Evolutionary conservation across 257 asterid genomes (phyloP).

Genomic region (Forsythia viridissima): DNA sequence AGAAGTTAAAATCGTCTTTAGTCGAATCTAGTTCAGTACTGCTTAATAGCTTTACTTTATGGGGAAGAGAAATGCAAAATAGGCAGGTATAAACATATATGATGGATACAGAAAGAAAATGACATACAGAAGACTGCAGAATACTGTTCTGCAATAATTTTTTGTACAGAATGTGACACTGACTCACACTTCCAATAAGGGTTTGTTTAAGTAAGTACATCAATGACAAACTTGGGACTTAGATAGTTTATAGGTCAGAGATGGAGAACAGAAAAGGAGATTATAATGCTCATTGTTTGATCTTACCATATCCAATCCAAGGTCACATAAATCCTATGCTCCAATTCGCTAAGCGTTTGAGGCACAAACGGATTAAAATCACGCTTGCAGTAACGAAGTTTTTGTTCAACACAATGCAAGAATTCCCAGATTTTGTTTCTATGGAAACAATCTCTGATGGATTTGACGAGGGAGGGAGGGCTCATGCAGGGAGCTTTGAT

Average conservation of each 20-base stretch:
- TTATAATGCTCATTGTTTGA: conserved; percentile 32
- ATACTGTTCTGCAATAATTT: neutral
- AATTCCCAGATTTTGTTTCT: conserved; percentile 17
- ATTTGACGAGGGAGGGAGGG: conserved; percentile 34
- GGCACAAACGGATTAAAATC: conserved; percentile 26
- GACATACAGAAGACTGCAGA: neutral
- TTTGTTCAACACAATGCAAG: conserved; percentile 27
- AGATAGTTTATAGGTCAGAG: neutral
- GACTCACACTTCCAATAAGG: no score
- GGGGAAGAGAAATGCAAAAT: no score
- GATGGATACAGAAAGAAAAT: neutral
- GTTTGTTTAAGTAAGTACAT: neutral
- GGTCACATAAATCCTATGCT: conserved; percentile 57
- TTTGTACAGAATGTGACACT: no score
- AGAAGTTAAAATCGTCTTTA: neutral
- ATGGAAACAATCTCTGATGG: conserved; percentile 43
- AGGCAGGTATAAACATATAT: no score
- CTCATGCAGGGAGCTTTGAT: conserved; percentile 16
- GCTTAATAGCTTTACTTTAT: no score
- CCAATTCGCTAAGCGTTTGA: conserved; percentile 50
- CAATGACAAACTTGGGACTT: neutral
- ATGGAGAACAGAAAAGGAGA: neutral
- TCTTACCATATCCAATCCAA: conserved; percentile 38
- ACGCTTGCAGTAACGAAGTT: conserved; percentile 34
- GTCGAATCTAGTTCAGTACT: neutral